Conservation (phyloP, 306 rosid genomes). For the Cucurbita pepo region DNA sequence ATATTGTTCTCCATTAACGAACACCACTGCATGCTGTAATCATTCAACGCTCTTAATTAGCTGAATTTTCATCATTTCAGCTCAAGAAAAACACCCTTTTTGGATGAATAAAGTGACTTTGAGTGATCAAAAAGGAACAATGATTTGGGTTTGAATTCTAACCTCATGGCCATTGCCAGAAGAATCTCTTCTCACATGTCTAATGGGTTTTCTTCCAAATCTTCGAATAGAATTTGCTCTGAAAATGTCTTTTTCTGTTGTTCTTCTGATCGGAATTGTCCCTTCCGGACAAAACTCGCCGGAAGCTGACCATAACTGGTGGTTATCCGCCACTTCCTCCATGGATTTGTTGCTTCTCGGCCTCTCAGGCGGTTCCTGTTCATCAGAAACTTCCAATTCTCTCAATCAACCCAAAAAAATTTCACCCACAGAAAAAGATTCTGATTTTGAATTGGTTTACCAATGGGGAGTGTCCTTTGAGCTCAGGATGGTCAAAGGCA, state of each 20-base stretch:
- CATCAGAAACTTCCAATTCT: not conserved
- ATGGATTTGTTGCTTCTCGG: conserved; percentile 29
- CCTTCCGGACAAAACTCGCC: conserved; percentile 82
- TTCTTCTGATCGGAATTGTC: conserved; percentile 87
- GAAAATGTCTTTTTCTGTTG: conserved; percentile 55
- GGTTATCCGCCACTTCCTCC: conserved; percentile 21
- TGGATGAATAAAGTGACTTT: not conserved
- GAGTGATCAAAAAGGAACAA: not conserved
- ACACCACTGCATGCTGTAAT: conserved; percentile 90
- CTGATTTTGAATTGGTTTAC: conserved; percentile 15
- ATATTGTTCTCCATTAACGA: conserved; percentile 75
- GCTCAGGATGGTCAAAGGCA: conserved; percentile 93
- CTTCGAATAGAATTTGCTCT: conserved; percentile 57
- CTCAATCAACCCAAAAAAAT: not conserved
- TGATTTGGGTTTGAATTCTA: not conserved
- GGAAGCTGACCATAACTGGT: conserved; percentile 55
- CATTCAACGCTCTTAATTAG: not conserved
- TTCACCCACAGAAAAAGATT: not conserved
- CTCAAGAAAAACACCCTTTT: not conserved
- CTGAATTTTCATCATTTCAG: not conserved
- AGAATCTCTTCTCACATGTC: conserved; percentile 67
- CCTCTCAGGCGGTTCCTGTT: conserved; percentile 79
- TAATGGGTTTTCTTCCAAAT: conserved; percentile 63
- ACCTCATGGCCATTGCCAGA: conserved; percentile 95
- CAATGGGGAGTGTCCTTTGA: conserved; percentile 66